Evolutionary conservation across 306 rosid genomes (phyloP), one percentile per base, ranked within the genome.

Genomic region (Inga oerstediana): DNA sequence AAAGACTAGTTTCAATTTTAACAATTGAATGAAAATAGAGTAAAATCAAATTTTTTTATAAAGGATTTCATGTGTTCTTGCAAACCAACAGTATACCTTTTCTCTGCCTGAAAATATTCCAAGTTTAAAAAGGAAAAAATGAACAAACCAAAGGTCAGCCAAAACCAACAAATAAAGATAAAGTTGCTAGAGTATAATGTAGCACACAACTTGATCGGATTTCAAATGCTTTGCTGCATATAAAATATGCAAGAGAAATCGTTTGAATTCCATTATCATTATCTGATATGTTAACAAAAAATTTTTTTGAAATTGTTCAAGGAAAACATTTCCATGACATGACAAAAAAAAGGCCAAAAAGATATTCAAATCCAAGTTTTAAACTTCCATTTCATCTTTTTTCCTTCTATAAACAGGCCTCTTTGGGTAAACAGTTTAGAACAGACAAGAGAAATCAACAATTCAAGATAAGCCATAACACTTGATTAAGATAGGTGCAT

Each of bases 101-200:
- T 94, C 80, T 94, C 97, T 4, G 94, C 97, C 97, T 94, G 91
- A n/a, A 77, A 56, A 79, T 71, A 82, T 64, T 82, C 76, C 74
- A 64, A 78, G 12, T 72, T 51, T 32, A 45, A 13, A 65, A 44
- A 44, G 11, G 3, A 2, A 39, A 70, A 71, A 20, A 44, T 80
- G 77, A 79, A 48, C 46, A 73, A 34, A 74, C 59, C 48, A 77
- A 76, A 77, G 44, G 74, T 82, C 82, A 86, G 83, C 69, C 76
- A 16, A 35, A 87, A 56, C 12, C 76, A 67, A 73, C 37, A 56
- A 56, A 54, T 7, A 56, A 19, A 45, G 7, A 56, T 56, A 56
- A 80, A 72, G 81, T 49, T 65, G 82, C 64, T n/a, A 62, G 49
- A 69, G 43, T 4, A 67, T 77, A 70, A 44, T 35, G 76, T 15